These are phyloP conservation scores for Aspergillus luchuensis DNA, from an alignment of 2,329 filamentous ascomycete genomes.

Conservation along the genomic window DNA sequence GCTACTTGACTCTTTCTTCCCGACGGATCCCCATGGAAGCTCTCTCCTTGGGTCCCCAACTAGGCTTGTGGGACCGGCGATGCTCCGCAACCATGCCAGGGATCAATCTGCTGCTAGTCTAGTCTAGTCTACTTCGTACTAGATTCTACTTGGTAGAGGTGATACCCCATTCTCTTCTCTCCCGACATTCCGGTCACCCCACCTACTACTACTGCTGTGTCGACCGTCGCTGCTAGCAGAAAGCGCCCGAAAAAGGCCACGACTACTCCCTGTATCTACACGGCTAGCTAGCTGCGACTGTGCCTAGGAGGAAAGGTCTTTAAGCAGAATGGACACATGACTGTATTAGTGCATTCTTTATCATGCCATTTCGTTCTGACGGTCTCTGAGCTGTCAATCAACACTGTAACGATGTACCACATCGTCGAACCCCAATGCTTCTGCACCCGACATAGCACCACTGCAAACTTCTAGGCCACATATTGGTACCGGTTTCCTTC, in stretches of 20 bases:
- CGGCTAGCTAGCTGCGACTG: not conserved
- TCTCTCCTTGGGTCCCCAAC: not conserved
- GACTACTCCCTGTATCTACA: not conserved
- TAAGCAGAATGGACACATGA: not conserved
- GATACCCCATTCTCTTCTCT: not conserved
- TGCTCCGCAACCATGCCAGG: conserved; percentile 16
- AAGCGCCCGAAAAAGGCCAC: not conserved
- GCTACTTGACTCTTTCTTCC: not conserved
- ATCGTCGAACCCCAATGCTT: not conserved
- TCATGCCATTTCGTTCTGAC: conserved; percentile 3
- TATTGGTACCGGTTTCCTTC: conserved; percentile 70
- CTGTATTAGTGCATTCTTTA: not conserved
- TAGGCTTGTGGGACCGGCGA: conserved; percentile 15
- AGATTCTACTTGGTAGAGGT: too few species aligned
- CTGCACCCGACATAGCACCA: not conserved
- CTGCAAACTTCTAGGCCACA: conserved; percentile 55
- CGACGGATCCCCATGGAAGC: conserved; percentile 2
- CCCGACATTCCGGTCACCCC: not conserved
- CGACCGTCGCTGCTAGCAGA: not conserved
- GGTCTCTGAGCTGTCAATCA: not conserved
- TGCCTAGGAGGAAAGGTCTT: not conserved
- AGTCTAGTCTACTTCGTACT: too few species aligned
- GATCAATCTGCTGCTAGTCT: not conserved
- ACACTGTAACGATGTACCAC: not conserved
- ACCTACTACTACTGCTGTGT: not conserved